phyloP scores from a whole-genome alignment of 2,329 filamentous ascomycete species.

The Alternaria consortialis region DNA sequence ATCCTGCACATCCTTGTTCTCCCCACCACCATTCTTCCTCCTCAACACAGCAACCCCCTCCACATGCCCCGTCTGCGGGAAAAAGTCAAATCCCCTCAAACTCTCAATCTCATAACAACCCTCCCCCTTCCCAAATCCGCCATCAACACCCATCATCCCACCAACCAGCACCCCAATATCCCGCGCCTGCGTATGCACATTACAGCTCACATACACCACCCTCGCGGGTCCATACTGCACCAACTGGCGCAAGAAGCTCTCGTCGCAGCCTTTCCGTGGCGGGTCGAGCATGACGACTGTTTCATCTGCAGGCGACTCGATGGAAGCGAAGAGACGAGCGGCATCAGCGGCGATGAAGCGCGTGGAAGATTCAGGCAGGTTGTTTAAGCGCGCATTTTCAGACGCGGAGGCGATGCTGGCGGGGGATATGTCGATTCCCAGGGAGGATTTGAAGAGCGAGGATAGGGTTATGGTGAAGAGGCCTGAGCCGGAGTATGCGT shows the following conservation, averaged over 20 bases:
- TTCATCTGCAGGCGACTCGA: conserved; percentile 77
- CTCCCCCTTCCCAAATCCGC: conserved; percentile 48
- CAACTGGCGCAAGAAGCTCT: conserved; percentile 82
- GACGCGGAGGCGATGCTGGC: conserved; percentile 81
- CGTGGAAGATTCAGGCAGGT: conserved; percentile 71
- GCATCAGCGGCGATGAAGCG: conserved; percentile 92
- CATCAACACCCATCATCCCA: conserved; percentile 62
- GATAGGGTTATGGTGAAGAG: conserved; percentile 97
- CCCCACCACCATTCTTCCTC: conserved; percentile 41
- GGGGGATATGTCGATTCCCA: conserved; percentile 89
- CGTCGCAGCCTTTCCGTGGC: conserved; percentile 94
- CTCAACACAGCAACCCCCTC: conserved; percentile 70
- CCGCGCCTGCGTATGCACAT: conserved; percentile 95
- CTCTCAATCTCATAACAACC: conserved; percentile 84
- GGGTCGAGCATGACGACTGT: conserved; percentile 96
- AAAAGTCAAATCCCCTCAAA: conserved; percentile 93
- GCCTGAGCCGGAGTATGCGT: conserved; percentile 96
- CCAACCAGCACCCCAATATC: conserved; percentile 89
- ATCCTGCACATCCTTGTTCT: not conserved
- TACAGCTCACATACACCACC: conserved; percentile 95
- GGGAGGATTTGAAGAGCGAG: conserved; percentile 77
- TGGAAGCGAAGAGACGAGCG: conserved; percentile 77
- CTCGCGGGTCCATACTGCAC: conserved; percentile 78
- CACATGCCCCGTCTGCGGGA: conserved; percentile 82
- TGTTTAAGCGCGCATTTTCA: conserved; percentile 80